phyloP scores from a whole-genome alignment of 805 yeast species.

The Pichia paraexigua region DNA sequence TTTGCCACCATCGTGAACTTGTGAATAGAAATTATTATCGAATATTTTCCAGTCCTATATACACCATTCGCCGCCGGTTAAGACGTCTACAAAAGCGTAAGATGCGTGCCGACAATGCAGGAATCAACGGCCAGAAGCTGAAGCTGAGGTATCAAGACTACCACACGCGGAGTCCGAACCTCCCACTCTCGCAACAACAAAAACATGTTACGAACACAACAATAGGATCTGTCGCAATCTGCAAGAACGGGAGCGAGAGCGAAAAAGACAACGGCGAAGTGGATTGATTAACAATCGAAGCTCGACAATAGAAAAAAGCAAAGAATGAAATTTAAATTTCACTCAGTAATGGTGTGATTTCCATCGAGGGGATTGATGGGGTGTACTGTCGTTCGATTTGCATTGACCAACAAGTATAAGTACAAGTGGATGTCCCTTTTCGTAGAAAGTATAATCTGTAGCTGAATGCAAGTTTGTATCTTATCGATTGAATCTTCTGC shows the following conservation, averaged over 20 bases:
- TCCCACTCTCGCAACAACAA: background rate
- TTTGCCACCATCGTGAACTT: slow-evolving; percentile 12
- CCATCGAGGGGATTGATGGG: background rate
- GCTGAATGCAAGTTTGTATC: background rate
- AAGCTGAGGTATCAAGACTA: background rate
- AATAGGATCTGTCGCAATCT: background rate
- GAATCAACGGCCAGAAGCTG: background rate
- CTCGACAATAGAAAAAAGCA: background rate
- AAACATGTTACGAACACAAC: background rate
- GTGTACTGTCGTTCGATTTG: background rate
- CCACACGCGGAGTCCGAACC: background rate
- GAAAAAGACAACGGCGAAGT: background rate
- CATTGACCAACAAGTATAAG: background rate
- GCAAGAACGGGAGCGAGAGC: background rate
- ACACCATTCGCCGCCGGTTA: slow-evolving; percentile 3
- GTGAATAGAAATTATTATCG: slow-evolving; percentile 10
- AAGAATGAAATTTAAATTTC: background rate
- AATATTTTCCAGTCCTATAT: slow-evolving; percentile 14
- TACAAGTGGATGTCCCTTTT: background rate
- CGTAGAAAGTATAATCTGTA: background rate
- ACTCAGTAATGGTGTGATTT: background rate
- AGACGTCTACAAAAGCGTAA: background rate
- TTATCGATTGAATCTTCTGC: background rate
- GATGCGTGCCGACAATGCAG: background rate
- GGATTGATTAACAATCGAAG: background rate